Base-by-base conservation (phyloP, 192 early-diverging fungal genomes). In the Gaertneriomyces semiglobifer region DNA sequence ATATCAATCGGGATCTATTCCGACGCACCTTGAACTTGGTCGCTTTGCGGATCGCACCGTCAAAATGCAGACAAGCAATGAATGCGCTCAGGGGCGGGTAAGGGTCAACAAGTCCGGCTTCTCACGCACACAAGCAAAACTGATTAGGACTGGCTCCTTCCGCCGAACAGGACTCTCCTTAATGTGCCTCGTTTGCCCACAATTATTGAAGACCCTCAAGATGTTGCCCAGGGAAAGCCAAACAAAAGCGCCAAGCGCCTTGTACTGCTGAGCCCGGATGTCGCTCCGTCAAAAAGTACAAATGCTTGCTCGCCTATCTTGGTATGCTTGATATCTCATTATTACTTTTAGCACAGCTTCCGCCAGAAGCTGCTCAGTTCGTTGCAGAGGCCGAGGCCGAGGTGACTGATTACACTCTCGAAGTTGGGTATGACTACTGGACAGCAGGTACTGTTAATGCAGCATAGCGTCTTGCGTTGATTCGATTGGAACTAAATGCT, bases 401-500 rank as follows among this genome's bases (percentile, higher is more conserved):
- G 5, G 19, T 90, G n/a, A 75, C 81, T 19, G 47, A 68, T 14
- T 81, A 89, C 58, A 53, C 68, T n/a, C 51, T 93, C 5, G 70
- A 80, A 8, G 68, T 98, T 25, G 82, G 66, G 43, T 98, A 96
- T 79, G 88, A 91, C 25, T 88, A 94, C 72, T 99, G 93, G 93
- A 86, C 86, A 2, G 85, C 89, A 42, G 90, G 90, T 89, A 33
- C 40, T 55, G 8, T 12, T 18, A 6, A 57, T 12, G 7, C 25
- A 33, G 25, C 11, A 12, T 33, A 33, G 55, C n/a, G 14, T 3
- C 11, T 20, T 20, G n/a, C 20, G 11, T 20, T 1, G 25, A 33
- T 33, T 33, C 25, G 2, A 33, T 33, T 4, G 62, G 6, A 63
- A 11, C 33, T 58, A 4, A 58, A 11, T 16, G 9, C 42, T 1